Evolutionary conservation across 257 asterid species (phyloP).

Genomic region (Solanum stenotomum): DNA sequence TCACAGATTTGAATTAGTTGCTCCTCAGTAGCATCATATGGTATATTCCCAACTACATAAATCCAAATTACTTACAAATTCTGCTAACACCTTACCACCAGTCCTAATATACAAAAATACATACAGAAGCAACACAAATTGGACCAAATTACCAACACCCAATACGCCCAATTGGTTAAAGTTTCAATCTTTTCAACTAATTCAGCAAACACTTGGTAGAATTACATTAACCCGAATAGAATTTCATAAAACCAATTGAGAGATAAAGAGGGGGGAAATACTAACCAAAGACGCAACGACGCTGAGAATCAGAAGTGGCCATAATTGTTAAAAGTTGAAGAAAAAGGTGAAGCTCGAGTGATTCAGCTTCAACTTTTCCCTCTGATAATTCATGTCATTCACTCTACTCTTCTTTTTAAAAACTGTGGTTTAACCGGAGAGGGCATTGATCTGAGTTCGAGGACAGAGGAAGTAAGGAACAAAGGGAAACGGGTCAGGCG

Average conservation of each 20-base stretch:
- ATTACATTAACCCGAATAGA: background rate
- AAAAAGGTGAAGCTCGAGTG: constrained; percentile 24
- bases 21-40: constrained; percentile 93
- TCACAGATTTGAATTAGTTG: constrained; percentile 89
- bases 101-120: background rate
- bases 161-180: background rate
- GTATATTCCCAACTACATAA: constrained; percentile 83
- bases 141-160: background rate
- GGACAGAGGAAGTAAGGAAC: background rate
- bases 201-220: background rate
- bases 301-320: constrained; percentile 62
- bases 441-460: background rate
- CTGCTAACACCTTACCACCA: background rate
- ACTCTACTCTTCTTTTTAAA: background rate
- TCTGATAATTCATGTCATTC: background rate
- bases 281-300: constrained; percentile 89
- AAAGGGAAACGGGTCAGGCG: background rate
- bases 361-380: constrained; percentile 26
- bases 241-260: background rate
- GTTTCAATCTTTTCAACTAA: background rate
- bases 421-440: background rate
- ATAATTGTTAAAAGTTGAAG: constrained; percentile 7
- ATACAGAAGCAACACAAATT: background rate
- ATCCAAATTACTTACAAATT: background rate
- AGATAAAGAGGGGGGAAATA: background rate